phyloP scores from a whole-genome alignment of 2,329 filamentous ascomycete species.

The Fusarium neocosmosporiellum region DNA sequence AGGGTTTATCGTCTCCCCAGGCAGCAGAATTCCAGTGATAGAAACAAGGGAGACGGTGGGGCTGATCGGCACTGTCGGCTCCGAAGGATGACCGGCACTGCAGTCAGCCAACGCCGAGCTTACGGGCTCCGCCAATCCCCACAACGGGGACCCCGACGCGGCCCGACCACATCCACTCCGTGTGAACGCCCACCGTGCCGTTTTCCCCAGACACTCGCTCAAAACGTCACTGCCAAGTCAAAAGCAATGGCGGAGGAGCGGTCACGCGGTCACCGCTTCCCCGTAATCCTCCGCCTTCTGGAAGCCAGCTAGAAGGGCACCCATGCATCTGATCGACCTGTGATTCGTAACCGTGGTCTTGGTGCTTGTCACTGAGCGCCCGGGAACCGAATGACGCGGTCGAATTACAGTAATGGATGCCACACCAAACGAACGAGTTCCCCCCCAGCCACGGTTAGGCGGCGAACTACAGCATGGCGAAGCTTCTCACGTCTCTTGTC shows the following conservation, averaged over 20 bases:
- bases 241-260: not conserved
- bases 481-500: constrained; percentile 1
- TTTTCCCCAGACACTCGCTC: not conserved
- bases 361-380: not conserved
- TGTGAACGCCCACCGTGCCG: not conserved
- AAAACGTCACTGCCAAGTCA: constrained; percentile 23
- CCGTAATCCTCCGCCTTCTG: constrained; percentile 24
- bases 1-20: constrained; percentile 1
- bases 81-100: constrained; percentile 31
- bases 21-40: constrained; percentile 26
- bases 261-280: constrained; percentile 21
- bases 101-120: constrained; percentile 12
- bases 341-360: constrained; percentile 21
- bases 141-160: constrained; percentile 30
- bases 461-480: constrained; percentile 11
- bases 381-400: not conserved
- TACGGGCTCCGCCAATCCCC: constrained; percentile 18
- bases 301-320: constrained; percentile 31
- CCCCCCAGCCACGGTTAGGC: constrained; percentile 24
- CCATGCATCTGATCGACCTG: constrained; percentile 11
- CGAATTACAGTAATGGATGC: constrained; percentile 32
- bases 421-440: constrained; percentile 22
- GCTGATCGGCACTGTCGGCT: constrained; percentile 31
- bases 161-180: not conserved
- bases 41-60: constrained; percentile 3